A percentile compares a stretch with the other conserved stretches of the same genome.
Conservation (phyloP, 176 grass and related monocot species). For the Triticum timopheevii region DNA sequence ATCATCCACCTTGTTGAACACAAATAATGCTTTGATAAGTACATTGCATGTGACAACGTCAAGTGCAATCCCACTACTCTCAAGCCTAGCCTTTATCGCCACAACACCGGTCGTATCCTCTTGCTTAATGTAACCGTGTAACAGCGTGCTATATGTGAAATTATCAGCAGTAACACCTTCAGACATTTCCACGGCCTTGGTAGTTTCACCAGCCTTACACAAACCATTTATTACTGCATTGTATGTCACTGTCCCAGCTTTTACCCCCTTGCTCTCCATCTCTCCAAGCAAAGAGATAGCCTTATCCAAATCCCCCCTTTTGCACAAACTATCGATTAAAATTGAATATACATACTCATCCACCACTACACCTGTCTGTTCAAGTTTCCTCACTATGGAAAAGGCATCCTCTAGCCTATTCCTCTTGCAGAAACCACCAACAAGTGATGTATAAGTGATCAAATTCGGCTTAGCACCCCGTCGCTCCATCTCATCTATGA, state of each 20-base stretch:
- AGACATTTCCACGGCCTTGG: constrained; percentile 60
- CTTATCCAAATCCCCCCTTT: constrained; percentile 50
- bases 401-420: constrained; percentile 67
- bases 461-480: constrained; percentile 52
- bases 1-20: constrained; percentile 66
- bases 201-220: constrained; percentile 62
- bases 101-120: constrained; percentile 44
- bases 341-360: constrained; percentile 74
- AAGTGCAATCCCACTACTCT: constrained; percentile 47
- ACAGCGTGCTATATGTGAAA: constrained; percentile 78
- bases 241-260: constrained; percentile 49
- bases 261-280: constrained; percentile 63
- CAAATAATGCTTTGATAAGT: constrained; percentile 77
- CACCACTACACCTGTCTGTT: constrained; percentile 48
- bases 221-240: constrained; percentile 77
- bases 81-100: constrained; percentile 54
- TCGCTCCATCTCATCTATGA: constrained; percentile 56
- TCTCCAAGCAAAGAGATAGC: constrained; percentile 57
- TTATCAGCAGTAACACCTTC: constrained; percentile 68
- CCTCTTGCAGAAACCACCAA: constrained; percentile 77
- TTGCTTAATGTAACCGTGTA: constrained; percentile 72
- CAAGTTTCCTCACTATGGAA: constrained; percentile 50
- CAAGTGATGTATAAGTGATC: constrained; percentile 70
- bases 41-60: constrained; percentile 80
- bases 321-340: constrained; percentile 66